These are phyloP conservation scores for Alternaria sp. DNA, from an alignment of 2,329 filamentous ascomycete genomes.

Conservation along the genomic window DNA sequence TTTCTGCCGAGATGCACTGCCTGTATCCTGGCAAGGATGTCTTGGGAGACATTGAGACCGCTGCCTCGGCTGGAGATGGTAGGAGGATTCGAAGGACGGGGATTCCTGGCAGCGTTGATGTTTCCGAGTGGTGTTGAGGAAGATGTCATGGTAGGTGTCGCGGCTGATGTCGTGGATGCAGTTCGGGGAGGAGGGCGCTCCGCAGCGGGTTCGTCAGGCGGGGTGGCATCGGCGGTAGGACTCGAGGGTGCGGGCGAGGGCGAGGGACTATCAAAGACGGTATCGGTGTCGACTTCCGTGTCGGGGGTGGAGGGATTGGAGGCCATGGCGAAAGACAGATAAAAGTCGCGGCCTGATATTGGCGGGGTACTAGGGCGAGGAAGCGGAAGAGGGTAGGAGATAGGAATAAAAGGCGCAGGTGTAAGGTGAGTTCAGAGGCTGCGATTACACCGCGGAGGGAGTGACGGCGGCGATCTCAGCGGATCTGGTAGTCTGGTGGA, in stretches of 20 bases:
- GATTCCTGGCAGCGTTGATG: slow-evolving; percentile 70
- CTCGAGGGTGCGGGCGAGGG: slow-evolving; percentile 36
- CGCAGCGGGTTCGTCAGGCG: slow-evolving; percentile 28
- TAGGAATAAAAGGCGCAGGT: slow-evolving; percentile 13
- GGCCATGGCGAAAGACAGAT: slow-evolving; percentile 31
- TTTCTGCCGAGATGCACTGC: slow-evolving; percentile 71
- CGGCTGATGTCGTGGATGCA: slow-evolving; percentile 59
- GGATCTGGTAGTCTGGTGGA: slow-evolving; percentile 16
- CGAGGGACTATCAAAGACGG: slow-evolving; percentile 40
- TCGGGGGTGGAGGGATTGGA: slow-evolving; percentile 39
- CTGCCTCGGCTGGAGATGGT: slow-evolving; percentile 56
- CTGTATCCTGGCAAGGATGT: slow-evolving; percentile 73
- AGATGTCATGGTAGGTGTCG: slow-evolving; percentile 66
- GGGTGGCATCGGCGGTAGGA: slow-evolving; percentile 21
- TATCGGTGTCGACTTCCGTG: slow-evolving; percentile 40
- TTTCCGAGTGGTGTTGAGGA: slow-evolving; percentile 86
- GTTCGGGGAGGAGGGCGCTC: slow-evolving; percentile 63
- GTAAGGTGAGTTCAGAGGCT: slow-evolving; percentile 15
- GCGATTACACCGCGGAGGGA: slow-evolving; percentile 18
- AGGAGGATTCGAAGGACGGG: slow-evolving; percentile 48
- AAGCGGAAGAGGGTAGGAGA: slow-evolving; percentile 4
- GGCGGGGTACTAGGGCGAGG: slow-evolving; percentile 23
- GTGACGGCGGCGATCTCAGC: slow-evolving; percentile 19
- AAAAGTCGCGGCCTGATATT: slow-evolving; percentile 13
- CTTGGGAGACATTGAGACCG: slow-evolving; percentile 61